These are phyloP conservation scores for Nigrospora oryzae DNA, from an alignment of 2,329 filamentous ascomycete species.

Conservation along the genomic window DNA sequence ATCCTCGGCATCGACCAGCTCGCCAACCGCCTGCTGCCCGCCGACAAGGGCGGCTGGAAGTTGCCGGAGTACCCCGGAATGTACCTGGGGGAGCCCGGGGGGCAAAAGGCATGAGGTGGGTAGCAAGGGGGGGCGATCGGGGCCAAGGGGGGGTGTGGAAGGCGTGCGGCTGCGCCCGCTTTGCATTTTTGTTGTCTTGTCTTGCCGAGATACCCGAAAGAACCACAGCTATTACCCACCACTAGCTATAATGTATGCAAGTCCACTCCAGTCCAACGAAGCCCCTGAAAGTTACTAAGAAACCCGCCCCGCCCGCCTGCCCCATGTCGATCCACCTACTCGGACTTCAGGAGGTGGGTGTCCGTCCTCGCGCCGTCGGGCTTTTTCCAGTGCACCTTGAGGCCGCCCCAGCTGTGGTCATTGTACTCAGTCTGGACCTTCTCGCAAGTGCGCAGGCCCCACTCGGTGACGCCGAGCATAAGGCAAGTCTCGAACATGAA, in stretches of 20 bases:
- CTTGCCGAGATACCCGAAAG: no score
- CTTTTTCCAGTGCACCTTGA: conserved; percentile 53
- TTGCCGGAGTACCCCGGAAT: conserved; percentile 18
- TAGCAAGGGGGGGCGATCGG: no score
- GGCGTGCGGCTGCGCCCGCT: no score
- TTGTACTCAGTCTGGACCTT: conserved; percentile 62
- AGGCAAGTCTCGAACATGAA: conserved; percentile 64
- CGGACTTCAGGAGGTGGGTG: conserved; percentile 18
- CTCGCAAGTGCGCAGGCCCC: conserved; percentile 52
- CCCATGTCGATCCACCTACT: no score
- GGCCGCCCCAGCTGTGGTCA: conserved; percentile 69
- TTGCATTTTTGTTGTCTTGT: no score
- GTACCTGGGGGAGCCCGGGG: conserved; percentile 4
- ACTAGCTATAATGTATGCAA: no score
- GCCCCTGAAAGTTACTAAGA: no score
- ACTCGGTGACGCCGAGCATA: conserved; percentile 65
- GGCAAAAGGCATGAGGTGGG: no score
- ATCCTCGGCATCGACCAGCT: conserved; percentile 13
- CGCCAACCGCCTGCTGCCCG: conserved; percentile 8
- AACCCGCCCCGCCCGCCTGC: no score
- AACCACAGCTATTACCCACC: no score
- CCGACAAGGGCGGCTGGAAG: conserved; percentile 10
- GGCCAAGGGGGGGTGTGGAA: no score
- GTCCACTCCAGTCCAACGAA: no score
- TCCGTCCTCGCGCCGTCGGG: conserved; percentile 22